Conservation (phyloP, 176 grass and related monocot species). For the Oryza meridionalis region DNA sequence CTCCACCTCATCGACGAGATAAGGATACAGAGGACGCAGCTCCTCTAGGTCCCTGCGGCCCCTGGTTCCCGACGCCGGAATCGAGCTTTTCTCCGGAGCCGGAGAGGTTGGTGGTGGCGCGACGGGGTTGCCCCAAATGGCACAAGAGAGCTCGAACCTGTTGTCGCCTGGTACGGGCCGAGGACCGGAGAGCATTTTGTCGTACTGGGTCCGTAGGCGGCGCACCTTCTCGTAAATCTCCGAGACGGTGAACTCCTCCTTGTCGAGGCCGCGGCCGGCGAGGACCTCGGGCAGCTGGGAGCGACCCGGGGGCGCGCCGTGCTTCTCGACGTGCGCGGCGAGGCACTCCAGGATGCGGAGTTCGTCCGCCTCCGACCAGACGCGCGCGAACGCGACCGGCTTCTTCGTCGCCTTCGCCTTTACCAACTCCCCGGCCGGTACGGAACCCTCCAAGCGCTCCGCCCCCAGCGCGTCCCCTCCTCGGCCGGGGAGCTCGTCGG, state of each 20-base stretch:
- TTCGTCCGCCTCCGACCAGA: constrained; percentile 34
- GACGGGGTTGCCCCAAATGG: constrained; percentile 7
- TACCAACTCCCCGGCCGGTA: not conserved
- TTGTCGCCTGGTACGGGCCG: not conserved
- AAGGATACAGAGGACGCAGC: constrained; percentile 10
- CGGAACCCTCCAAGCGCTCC: not conserved
- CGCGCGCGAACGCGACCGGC: not conserved
- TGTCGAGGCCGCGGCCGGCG: not conserved
- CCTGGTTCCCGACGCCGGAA: not conserved
- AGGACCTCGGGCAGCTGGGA: not conserved
- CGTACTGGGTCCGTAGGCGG: not conserved
- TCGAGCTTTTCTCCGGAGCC: too few species aligned
- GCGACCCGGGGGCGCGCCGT: not conserved
- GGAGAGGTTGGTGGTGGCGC: not conserved
- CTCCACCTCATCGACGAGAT: not conserved
- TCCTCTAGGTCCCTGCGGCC: not conserved
- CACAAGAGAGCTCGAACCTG: not conserved
- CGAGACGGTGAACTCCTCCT: constrained; percentile 1
- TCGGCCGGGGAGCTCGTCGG: not conserved
- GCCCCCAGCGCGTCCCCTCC: not conserved
- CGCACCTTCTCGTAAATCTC: constrained; percentile 48
- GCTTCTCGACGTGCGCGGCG: not conserved
- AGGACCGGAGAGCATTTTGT: not conserved
- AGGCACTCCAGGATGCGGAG: constrained; percentile 37
- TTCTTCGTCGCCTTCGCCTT: not conserved